Percentiles rank a stretch among this genome's conserved stretches.
These are phyloP conservation scores for Saccharomycopsis fibuligera DNA, from an alignment of 805 yeast species.

Conservation along the genomic window DNA sequence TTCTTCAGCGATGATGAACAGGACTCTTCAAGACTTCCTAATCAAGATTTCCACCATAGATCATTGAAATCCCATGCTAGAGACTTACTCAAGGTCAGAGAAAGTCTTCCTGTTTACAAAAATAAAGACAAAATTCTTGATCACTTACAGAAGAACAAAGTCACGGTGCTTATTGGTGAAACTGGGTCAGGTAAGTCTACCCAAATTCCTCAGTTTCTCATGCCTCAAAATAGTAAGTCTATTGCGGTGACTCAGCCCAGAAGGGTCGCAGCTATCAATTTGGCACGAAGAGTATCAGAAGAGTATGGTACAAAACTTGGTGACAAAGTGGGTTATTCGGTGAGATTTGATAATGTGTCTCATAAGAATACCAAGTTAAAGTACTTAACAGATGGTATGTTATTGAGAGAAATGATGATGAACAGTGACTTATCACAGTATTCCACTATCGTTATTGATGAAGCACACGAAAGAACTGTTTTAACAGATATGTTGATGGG, in stretches of 20 bases:
- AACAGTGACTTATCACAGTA: conserved; percentile 59
- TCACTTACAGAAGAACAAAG: conserved; percentile 50
- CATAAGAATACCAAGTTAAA: conserved; percentile 59
- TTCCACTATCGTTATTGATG: conserved; percentile 79
- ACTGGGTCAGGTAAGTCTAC: conserved; percentile 98
- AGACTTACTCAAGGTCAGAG: conserved; percentile 44
- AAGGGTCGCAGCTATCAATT: conserved; percentile 92
- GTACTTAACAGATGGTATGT: conserved; percentile 96
- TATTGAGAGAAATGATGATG: conserved; percentile 82
- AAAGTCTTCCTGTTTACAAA: conserved; percentile 67
- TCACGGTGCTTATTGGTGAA: conserved; percentile 85
- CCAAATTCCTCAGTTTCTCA: conserved; percentile 89
- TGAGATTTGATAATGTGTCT: conserved; percentile 76
- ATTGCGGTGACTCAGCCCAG: conserved; percentile 97
- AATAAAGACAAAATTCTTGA: conserved; percentile 58
- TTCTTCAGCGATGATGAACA: conserved; percentile 17
- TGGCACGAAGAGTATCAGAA: conserved; percentile 88
- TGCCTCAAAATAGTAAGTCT: conserved; percentile 43
- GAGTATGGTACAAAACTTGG: conserved; percentile 79
- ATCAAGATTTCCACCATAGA: neutral
- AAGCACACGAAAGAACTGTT: conserved; percentile 96
- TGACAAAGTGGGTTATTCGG: conserved; percentile 83
- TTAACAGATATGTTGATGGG: conserved; percentile 88
- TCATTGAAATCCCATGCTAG: conserved; percentile 32
- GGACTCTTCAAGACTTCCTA: neutral